Evolutionary conservation across 1,284 basidiomycete species (phyloP).

Genomic region (Tilletiopsis washingtonensis): DNA sequence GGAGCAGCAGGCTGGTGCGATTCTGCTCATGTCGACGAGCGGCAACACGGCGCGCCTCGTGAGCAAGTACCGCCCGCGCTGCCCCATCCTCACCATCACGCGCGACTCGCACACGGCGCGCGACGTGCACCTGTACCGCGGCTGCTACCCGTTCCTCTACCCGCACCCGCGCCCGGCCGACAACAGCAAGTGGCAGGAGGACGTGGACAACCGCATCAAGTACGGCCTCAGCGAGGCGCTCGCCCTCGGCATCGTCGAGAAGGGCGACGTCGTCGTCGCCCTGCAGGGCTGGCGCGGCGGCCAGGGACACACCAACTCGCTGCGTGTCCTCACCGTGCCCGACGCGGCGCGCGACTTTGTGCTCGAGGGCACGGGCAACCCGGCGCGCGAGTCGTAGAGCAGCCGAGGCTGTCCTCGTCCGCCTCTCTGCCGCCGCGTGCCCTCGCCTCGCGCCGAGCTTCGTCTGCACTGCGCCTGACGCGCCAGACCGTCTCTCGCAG

Average conservation of each 20-base stretch:
- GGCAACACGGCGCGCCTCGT: slow-evolving; percentile 93
- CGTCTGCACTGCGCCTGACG: no score
- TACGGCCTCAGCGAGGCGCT: slow-evolving; percentile 87
- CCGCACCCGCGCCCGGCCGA: slow-evolving; percentile 75
- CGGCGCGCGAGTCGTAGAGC: no score
- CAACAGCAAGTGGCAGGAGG: slow-evolving; percentile 80
- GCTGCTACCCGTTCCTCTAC: slow-evolving; percentile 97
- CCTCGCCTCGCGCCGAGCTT: no score
- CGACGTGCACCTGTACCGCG: slow-evolving; percentile 93
- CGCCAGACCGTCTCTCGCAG: no score
- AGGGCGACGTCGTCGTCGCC: slow-evolving; percentile 83
- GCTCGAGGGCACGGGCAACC: slow-evolving; percentile 32
- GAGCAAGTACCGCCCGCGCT: slow-evolving; percentile 89
- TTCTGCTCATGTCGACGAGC: slow-evolving; percentile 84
- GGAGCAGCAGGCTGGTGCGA: slow-evolving; percentile 51
- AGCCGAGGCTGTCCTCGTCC: no score
- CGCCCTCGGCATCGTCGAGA: slow-evolving; percentile 74
- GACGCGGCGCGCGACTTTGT: slow-evolving; percentile 39
- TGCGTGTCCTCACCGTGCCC: slow-evolving; percentile 33
- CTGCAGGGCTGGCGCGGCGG: slow-evolving; percentile 99
- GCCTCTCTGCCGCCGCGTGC: no score
- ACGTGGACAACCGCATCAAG: slow-evolving; percentile 59
- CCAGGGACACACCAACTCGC: slow-evolving; percentile 66
- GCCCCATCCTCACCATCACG: slow-evolving; percentile 77
- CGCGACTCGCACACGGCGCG: slow-evolving; percentile 91